Conservation (phyloP, 2,329 filamentous ascomycete species). For the Hypoxylon sp. region DNA sequence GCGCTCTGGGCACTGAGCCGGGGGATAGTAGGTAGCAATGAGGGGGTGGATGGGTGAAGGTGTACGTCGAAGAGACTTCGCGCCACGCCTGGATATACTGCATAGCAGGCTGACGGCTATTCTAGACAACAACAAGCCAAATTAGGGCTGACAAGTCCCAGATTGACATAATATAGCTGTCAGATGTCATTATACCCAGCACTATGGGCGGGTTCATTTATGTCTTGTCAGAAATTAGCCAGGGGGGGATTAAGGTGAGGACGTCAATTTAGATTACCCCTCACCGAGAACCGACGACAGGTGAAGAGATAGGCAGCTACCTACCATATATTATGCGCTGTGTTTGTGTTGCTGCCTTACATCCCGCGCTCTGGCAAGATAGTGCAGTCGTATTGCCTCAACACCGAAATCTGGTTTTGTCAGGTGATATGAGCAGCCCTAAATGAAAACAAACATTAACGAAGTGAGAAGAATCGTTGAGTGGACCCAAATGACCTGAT, state of each 20-base stretch:
- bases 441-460: background rate
- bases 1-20: constrained; percentile 4
- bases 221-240: constrained; percentile 1
- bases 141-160: constrained; percentile 23
- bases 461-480: constrained; percentile 1
- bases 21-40: background rate
- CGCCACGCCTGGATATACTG: constrained; percentile 1
- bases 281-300: constrained; percentile 15
- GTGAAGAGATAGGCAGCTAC: background rate
- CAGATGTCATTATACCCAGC: background rate
- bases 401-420: constrained; percentile 2
- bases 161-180: constrained; percentile 1
- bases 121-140: constrained; percentile 1
- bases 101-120: constrained; percentile 17
- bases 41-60: constrained; percentile 35
- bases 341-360: background rate
- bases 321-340: background rate
- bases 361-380: background rate
- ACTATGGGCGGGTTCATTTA: background rate
- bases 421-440: constrained; percentile 1
- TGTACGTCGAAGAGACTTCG: constrained; percentile 33
- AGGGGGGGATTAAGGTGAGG: constrained; percentile 3
- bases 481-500: background rate
- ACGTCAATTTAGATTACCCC: constrained; percentile 2
- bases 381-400: constrained; percentile 19